Base-by-base conservation (phyloP, 1,139 yeast species). In the Blastobotrys indianensis region DNA sequence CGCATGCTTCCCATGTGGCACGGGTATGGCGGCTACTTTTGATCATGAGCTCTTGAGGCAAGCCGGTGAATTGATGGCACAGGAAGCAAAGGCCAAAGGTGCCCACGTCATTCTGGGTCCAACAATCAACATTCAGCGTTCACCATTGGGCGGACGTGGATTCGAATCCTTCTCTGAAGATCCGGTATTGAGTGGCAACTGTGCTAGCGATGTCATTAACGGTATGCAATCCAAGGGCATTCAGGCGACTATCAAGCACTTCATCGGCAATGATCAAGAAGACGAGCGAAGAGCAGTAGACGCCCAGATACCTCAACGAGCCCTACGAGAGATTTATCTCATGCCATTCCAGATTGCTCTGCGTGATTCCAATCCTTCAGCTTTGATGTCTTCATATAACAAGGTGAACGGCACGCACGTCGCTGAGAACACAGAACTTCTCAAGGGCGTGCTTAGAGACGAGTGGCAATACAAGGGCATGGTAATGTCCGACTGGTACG, bases 81-180 rank as follows among this genome's bases (percentile, higher is more conserved):
- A 52, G 11, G 81, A 77, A 56, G 77, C 79, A 32, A 70, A 64
- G 49, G 69, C 67, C 49, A 77, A 77, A 51, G 73, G 73, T 57
- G 69, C 71, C 42, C 74, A 75, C 62, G 70, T 70, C 40, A 70
- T 76, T 36, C 65, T 76, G 49, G 80, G 80, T 3, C 81, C 81
- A 12, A 76, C 80, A 10, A 68, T 73, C 47, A 76, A 76, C 60
- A 75, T 75, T 56, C 80, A 75, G 44, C 68, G 85, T 52, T 72
- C 75, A 30, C 85, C 85, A 4, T 62, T 76, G 32, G 84, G 83
- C 20, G 85, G 85, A n/a, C 65, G 85, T 49, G 77, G 78, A 1
- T 80, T 79, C 56, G 85, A 80, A 61, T 72, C 79, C 32, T 80
- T 75, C 61, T 68, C 79, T 13, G 85, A 79, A 62, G 85, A 80